Percentiles rank a stretch among this genome's conserved stretches.
Evolutionary conservation across 1,139 yeast species (phyloP).

Genomic region (Nakaseomyces sp.): DNA sequence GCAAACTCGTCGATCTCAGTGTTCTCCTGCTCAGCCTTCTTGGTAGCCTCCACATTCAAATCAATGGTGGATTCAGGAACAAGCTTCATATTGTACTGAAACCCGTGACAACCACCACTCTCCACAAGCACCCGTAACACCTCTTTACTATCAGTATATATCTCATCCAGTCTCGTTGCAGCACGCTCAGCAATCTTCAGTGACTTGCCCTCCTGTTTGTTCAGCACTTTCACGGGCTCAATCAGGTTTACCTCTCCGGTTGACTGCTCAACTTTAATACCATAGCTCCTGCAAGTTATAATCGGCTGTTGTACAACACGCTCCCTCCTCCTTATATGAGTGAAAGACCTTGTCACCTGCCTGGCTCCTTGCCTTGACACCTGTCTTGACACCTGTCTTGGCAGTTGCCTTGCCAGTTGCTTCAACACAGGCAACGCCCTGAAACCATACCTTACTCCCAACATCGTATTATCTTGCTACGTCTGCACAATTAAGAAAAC

Average conservation of each 20-base stretch:
- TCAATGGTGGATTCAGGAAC: slow-evolving; percentile 32
- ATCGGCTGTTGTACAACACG: too few relatives aligned
- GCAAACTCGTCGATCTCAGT: slow-evolving; percentile 42
- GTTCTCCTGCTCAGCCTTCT: slow-evolving; percentile 5
- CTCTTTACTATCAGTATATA: slow-evolving; percentile 45
- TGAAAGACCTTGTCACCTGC: not conserved
- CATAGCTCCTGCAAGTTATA: not conserved
- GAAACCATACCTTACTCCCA: not conserved
- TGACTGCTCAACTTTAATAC: slow-evolving; percentile 5
- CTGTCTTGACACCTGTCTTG: not conserved
- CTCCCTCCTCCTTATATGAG: too few relatives aligned
- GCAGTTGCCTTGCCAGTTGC: not conserved
- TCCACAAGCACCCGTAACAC: slow-evolving; percentile 76
- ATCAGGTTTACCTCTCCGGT: slow-evolving; percentile 13
- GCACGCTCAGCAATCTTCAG: slow-evolving; percentile 38
- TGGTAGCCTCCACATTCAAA: slow-evolving; percentile 19
- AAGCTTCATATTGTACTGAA: slow-evolving; percentile 73
- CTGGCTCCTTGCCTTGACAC: too few relatives aligned
- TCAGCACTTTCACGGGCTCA: slow-evolving; percentile 20
- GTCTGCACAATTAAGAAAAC: too few relatives aligned
- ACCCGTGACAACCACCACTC: slow-evolving; percentile 98
- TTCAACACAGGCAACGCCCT: not conserved
- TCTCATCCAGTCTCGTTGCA: slow-evolving; percentile 44
- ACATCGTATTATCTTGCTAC: too few relatives aligned
- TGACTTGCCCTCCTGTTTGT: slow-evolving; percentile 18